Base-by-base conservation (phyloP, 1,284 basidiomycete genomes). In the Apiotrichum laibachii region DNA sequence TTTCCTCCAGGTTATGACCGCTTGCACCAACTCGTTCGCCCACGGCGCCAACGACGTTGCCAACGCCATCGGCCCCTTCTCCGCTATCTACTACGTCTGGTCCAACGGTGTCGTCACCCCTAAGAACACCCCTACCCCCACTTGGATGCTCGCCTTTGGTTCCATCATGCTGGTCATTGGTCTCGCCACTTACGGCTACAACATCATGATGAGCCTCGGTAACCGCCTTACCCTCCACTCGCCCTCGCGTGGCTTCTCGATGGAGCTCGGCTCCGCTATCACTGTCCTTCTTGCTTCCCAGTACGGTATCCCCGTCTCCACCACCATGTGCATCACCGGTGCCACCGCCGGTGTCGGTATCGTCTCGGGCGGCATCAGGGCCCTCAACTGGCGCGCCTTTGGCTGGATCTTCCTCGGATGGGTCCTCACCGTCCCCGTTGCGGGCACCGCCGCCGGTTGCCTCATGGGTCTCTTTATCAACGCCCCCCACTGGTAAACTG, bases 1-100 rank as follows among this genome's bases (percentile, higher is more conserved):
- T 13, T 82, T 81, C 72, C 71, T 82, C 43, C 81, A 82, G 61
- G 79, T 81, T 55, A 57, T 82, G 49, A 81, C 81, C 11, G 80
- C 80, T 18, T 81, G 80, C 61, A 80, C 77, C 55, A 78, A 79
- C 49, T 80, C 79, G 12, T 82, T 82, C 61, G 80, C 79, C 15
- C 80, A 81, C 67, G 80, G 79, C 40, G 68, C 74, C 56, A 80
- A 80, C 70, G 77, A 78, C 55, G 60, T 72, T 26, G 64, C 72
- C 60, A 77, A 77, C 62, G 75, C 75, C 31, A 69, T 77, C 62
- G 75, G 75, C 31, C 73, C 75, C 19, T 72, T 73, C 57, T 65
- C 72, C 22, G 72, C 70, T 22, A 75, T 79, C 59, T 78, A 78
- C 72, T 65, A 71, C 58, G 70, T 75, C 44, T 82, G 81, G 81